A percentile compares a stretch with the other conserved stretches of the same genome.
phyloP scores from a whole-genome alignment of 2,329 filamentous ascomycete genomes.

The Fusarium brevicatenulatum region DNA sequence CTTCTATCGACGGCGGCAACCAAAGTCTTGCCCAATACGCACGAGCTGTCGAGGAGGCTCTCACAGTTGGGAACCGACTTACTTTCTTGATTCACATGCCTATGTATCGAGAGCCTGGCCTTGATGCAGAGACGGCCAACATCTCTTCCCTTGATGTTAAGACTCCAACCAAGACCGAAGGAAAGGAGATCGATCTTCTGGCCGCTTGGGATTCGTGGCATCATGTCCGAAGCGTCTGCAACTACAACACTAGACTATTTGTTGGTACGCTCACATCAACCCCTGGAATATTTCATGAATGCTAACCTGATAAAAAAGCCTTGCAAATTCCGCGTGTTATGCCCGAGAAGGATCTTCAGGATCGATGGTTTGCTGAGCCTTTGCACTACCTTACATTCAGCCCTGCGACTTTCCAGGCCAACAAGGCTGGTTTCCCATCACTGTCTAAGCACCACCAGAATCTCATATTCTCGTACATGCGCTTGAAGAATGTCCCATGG shows the following conservation, averaged over 20 bases:
- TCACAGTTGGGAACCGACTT: conserved; percentile 78
- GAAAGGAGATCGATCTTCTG: conserved; percentile 73
- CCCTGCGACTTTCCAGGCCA: conserved; percentile 65
- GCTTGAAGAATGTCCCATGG: conserved; percentile 70
- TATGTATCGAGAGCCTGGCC: conserved; percentile 79
- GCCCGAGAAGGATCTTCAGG: conserved; percentile 69
- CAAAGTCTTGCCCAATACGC: conserved; percentile 78
- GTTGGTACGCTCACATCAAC: conserved; percentile 72
- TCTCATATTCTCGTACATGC: conserved; percentile 71
- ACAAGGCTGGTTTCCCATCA: conserved; percentile 70
- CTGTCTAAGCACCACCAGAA: conserved; percentile 70
- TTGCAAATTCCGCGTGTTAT: conserved; percentile 67
- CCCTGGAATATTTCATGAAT: neutral
- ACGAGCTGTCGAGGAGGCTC: conserved; percentile 81
- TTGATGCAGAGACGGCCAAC: conserved; percentile 62
- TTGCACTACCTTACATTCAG: conserved; percentile 69
- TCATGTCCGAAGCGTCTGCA: conserved; percentile 83
- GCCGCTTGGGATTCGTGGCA: conserved; percentile 96
- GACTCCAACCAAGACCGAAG: conserved; percentile 43
- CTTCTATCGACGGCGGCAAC: conserved; percentile 61
- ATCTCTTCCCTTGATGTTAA: conserved; percentile 58
- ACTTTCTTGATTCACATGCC: conserved; percentile 84
- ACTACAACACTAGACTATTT: conserved; percentile 82
- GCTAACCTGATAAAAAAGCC: conserved; percentile 50
- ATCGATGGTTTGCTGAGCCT: conserved; percentile 76